phyloP scores from a whole-genome alignment of 768 basidiomycete genomes.

The Suillus decipiens region DNA sequence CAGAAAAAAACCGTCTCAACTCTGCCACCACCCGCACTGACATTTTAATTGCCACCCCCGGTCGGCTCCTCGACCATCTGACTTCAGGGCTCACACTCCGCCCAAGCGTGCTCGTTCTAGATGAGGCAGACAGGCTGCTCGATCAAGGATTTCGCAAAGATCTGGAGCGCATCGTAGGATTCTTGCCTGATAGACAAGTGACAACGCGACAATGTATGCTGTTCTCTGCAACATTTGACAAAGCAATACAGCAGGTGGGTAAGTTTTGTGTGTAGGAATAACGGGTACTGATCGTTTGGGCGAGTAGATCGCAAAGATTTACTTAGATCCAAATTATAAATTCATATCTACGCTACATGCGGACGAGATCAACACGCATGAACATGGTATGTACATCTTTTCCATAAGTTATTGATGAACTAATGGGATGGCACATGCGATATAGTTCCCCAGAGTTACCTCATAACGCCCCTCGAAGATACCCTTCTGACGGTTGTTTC shows the following conservation, averaged over 20 bases:
- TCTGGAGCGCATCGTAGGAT: slow-evolving; percentile 59
- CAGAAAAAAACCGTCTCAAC: slow-evolving; percentile 28
- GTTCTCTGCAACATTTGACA: slow-evolving; percentile 76
- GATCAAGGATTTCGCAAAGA: slow-evolving; percentile 74
- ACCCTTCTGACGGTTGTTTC: slow-evolving; percentile 43
- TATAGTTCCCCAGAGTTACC: slow-evolving; percentile 48
- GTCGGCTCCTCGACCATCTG: slow-evolving; percentile 72
- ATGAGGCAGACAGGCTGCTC: slow-evolving; percentile 75
- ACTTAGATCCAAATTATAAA: slow-evolving; percentile 28
- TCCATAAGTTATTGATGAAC: not conserved
- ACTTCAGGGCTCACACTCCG: slow-evolving; percentile 19
- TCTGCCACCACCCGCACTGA: slow-evolving; percentile 36
- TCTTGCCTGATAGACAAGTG: slow-evolving; percentile 43
- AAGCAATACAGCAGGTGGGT: slow-evolving; percentile 59
- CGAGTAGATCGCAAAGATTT: slow-evolving; percentile 28
- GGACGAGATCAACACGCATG: slow-evolving; percentile 62
- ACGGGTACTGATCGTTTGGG: not conserved
- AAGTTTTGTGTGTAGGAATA: not conserved
- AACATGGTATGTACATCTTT: slow-evolving; percentile 45
- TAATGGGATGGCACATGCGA: not conserved
- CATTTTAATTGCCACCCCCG: slow-evolving; percentile 74
- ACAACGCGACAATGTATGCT: slow-evolving; percentile 65
- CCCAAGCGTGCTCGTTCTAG: slow-evolving; percentile 47
- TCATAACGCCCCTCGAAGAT: slow-evolving; percentile 44
- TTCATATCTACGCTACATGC: slow-evolving; percentile 62